Evolutionary conservation across 179 eudicot species (phyloP).

Genomic region (Heliamphora pulchella): DNA sequence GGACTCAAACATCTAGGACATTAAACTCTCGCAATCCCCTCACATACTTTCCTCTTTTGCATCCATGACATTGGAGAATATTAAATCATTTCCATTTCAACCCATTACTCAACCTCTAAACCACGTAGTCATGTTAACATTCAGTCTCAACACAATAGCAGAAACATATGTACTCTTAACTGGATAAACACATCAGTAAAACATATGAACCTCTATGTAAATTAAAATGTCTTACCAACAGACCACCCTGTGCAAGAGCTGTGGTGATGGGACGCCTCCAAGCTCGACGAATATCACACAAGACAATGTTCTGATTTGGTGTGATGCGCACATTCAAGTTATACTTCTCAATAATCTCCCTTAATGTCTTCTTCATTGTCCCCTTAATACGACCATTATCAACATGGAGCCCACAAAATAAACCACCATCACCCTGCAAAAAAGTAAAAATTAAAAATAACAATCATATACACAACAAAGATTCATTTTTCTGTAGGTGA

Average conservation of each 20-base stretch:
- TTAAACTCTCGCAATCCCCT: background rate
- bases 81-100: constrained; percentile 5
- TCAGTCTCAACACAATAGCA: background rate
- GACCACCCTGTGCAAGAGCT: constrained; percentile 80
- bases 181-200: background rate
- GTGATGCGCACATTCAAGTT: constrained; percentile 87
- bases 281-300: constrained; percentile 64
- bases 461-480: constrained; percentile 1
- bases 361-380: constrained; percentile 63
- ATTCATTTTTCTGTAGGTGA: background rate
- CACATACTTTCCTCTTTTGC: background rate
- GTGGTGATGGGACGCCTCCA: constrained; percentile 82
- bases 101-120: background rate
- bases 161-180: background rate
- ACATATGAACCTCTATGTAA: background rate
- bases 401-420: constrained; percentile 87
- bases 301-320: constrained; percentile 83
- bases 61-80: background rate
- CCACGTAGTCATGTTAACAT: background rate
- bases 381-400: constrained; percentile 94
- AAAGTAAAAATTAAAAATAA: constrained; percentile 3
- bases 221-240: constrained; percentile 53
- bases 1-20: background rate
- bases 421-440: constrained; percentile 80
- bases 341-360: constrained; percentile 90